Percentiles rank a stretch among this genome's conserved stretches.
These are phyloP conservation scores for Cyberlindnera japonica DNA, from an alignment of 805 yeast species.

Conservation along the genomic window DNA sequence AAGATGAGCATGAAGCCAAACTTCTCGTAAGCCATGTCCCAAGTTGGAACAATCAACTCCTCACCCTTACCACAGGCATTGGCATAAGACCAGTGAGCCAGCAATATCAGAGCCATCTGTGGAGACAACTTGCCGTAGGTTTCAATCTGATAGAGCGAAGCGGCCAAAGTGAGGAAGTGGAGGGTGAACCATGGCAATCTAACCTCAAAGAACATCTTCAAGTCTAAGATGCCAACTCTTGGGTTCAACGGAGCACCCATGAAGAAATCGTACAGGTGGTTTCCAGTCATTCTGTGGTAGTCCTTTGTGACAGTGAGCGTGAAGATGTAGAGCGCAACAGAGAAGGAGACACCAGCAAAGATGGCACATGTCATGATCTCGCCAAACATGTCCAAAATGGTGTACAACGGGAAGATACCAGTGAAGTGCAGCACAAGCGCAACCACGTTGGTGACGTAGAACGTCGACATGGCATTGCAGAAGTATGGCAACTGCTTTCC, in stretches of 20 bases:
- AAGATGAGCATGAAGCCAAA: slow-evolving; percentile 98
- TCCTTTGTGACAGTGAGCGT: slow-evolving; percentile 65
- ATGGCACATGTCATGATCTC: slow-evolving; percentile 93
- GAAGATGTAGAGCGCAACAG: slow-evolving; percentile 66
- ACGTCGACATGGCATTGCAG: slow-evolving; percentile 87
- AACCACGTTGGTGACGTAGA: slow-evolving; percentile 63
- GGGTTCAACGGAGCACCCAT: slow-evolving; percentile 99
- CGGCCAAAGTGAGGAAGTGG: slow-evolving; percentile 69
- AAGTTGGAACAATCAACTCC: slow-evolving; percentile 93
- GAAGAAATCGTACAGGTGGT: slow-evolving; percentile 83
- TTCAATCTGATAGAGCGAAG: slow-evolving; percentile 77
- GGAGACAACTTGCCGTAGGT: slow-evolving; percentile 74
- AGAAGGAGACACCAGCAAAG: slow-evolving; percentile 64
- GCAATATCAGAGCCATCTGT: slow-evolving; percentile 66
- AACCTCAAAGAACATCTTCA: slow-evolving; percentile 97
- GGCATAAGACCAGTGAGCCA: slow-evolving; percentile 92
- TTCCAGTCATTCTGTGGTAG: slow-evolving; percentile 89
- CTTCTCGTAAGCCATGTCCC: slow-evolving; percentile 99
- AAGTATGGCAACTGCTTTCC: slow-evolving; percentile 82
- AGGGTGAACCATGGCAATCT: slow-evolving; percentile 95
- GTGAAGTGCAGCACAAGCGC: slow-evolving; percentile 65
- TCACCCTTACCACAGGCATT: slow-evolving; percentile 98
- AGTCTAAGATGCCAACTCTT: slow-evolving; percentile 85
- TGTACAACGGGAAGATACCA: slow-evolving; percentile 69
- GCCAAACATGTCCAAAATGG: slow-evolving; percentile 78